phyloP scores from a whole-genome alignment of 2,329 filamentous ascomycete species.

The Hyphodiscus sp. region DNA sequence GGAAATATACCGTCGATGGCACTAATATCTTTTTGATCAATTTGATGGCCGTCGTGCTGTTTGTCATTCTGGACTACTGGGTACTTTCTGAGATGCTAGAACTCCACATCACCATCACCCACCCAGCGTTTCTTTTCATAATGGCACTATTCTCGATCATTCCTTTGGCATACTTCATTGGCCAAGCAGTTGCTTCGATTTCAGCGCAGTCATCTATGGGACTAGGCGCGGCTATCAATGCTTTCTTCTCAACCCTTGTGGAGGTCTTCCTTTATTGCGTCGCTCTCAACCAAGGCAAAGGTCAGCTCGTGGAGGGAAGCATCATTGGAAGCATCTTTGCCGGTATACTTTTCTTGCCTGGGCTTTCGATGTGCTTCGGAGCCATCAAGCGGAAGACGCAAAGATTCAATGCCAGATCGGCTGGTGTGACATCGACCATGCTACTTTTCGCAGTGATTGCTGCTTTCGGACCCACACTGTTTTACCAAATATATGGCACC shows the following conservation, averaged over 20 bases:
- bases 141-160: constrained; percentile 87
- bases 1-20: constrained; percentile 98
- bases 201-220: constrained; percentile 99
- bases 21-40: constrained; percentile 99
- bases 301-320: constrained; percentile 87
- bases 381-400: constrained; percentile 97
- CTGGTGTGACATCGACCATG: constrained; percentile 97
- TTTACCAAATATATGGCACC: constrained; percentile 98
- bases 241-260: constrained; percentile 95
- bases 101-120: constrained; percentile 64
- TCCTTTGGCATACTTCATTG: constrained; percentile 95
- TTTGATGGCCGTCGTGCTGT: constrained; percentile 84
- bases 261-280: constrained; percentile 98
- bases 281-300: constrained; percentile 86
- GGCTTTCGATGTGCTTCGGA: constrained; percentile 97
- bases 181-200: constrained; percentile 95
- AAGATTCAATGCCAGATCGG: constrained; percentile 93
- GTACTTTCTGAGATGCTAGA: constrained; percentile 65
- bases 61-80: constrained; percentile 90
- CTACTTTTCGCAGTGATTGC: constrained; percentile 91
- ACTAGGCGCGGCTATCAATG: constrained; percentile 91
- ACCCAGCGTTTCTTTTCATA: constrained; percentile 78
- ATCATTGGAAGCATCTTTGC: constrained; percentile 98
- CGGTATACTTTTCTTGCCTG: constrained; percentile 88
- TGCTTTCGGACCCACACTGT: constrained; percentile 90